phyloP scores from a whole-genome alignment of 2,329 filamentous ascomycete genomes.

The Fusarium austroafricanum region DNA sequence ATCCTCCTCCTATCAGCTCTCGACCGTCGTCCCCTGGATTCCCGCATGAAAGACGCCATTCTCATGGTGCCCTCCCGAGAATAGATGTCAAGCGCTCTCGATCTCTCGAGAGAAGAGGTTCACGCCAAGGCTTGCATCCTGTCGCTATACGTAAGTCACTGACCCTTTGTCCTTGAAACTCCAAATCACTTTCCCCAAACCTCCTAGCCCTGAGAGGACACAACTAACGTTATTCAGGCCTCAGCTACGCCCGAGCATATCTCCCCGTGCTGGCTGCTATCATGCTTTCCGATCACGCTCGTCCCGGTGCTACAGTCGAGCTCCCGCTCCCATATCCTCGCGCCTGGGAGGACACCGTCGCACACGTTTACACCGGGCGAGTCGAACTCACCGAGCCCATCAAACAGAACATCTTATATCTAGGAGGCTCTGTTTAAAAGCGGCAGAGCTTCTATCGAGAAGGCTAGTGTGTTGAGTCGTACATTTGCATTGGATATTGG shows the following conservation, averaged over 20 bases:
- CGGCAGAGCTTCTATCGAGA: not conserved
- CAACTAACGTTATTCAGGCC: constrained; percentile 40
- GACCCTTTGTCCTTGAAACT: constrained; percentile 13
- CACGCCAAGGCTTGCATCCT: constrained; percentile 18
- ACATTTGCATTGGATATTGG: not conserved
- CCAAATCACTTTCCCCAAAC: too few species aligned
- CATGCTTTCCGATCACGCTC: constrained; percentile 65
- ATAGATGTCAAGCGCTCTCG: not conserved
- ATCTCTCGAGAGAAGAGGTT: constrained; percentile 18
- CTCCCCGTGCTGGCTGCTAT: constrained; percentile 67
- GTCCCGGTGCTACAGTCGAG: constrained; percentile 65
- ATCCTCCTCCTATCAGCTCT: constrained; percentile 1
- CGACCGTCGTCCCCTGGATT: constrained; percentile 18
- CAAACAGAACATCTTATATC: constrained; percentile 64
- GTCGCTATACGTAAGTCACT: constrained; percentile 44
- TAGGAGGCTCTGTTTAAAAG: constrained; percentile 61
- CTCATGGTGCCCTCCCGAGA: constrained; percentile 14
- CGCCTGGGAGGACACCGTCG: constrained; percentile 66
- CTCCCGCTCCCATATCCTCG: constrained; percentile 68
- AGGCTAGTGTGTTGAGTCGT: not conserved
- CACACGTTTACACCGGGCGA: constrained; percentile 65
- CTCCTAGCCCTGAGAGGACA: not conserved
- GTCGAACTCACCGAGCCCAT: constrained; percentile 59
- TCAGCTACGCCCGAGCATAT: constrained; percentile 48
- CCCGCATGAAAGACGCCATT: constrained; percentile 27